Percentiles rank a stretch among this genome's conserved stretches.
Evolutionary conservation across 176 grass and related monocot genomes (phyloP).

Genomic region (Alloteropsis semialata): DNA sequence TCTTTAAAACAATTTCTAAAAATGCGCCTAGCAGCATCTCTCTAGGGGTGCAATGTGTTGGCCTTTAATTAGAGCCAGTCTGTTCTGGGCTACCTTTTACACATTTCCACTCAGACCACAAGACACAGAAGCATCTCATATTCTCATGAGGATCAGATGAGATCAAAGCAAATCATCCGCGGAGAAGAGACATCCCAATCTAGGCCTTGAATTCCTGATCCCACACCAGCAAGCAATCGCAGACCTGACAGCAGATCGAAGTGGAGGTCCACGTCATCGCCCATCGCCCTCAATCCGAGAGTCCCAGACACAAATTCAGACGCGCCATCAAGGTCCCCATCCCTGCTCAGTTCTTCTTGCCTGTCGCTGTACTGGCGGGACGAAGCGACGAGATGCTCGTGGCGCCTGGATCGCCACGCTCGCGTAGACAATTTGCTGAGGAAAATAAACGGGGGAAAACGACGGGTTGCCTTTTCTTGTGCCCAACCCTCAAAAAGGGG

Average conservation of each 20-base stretch:
- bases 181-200: neutral
- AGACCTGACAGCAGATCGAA: neutral
- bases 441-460: neutral
- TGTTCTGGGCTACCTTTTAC: neutral
- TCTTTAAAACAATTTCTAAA: neutral
- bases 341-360: neutral
- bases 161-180: neutral
- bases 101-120: neutral
- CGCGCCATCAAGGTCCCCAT: conserved; percentile 1
- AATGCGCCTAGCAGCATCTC: neutral
- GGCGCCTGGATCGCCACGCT: neutral
- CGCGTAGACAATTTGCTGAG: neutral
- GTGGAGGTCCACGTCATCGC: neutral
- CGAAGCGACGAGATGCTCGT: conserved; percentile 1
- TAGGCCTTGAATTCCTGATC: neutral
- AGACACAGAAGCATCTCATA: neutral
- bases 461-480: neutral
- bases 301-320: neutral
- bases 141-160: neutral
- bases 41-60: neutral
- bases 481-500: neutral
- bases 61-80: neutral
- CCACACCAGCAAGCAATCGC: neutral
- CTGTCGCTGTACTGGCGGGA: neutral
- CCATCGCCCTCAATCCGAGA: neutral